Base-by-base conservation (phyloP, 2,329 filamentous ascomycete genomes). In the Aspergillus sp. region DNA sequence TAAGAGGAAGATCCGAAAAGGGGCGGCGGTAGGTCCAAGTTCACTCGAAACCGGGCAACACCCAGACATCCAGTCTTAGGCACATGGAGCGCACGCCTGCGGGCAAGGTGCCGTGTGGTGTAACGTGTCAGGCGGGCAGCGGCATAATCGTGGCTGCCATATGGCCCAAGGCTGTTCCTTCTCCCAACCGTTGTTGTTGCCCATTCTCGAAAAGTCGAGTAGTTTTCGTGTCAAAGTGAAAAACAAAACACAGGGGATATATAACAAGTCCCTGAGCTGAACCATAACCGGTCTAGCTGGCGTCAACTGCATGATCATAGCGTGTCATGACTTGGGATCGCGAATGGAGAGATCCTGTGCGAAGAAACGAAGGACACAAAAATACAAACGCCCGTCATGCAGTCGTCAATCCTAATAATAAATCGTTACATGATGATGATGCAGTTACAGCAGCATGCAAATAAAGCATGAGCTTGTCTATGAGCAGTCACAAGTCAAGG, bases 401-500 rank as follows among this genome's bases (percentile, higher is more conserved):
- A 73, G 68, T 74, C 72, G 68, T 74, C 70, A 73, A 65, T 70
- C 70, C 67, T 64, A 67, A 68, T 68, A 72, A 72, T 68, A 72
- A 72, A 66, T 74, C 72, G 68, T 74, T 73, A 74, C 71, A 73
- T 67, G 69, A 66, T 67, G 69, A 66, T 54, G 60, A 70, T 72
- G 71, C 68, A 71, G 64, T 68, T 63, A 67, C 66, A 66, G 61
- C 62, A 59, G 62, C 64, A 67, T 56, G 61, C 62, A 65, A 66
- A 60, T 62, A 64, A 46, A 63, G 65, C 51, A 63, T 52, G 49
- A 63, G 44, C 33, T 61, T 40, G 39, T 54, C 52, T 34, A 46
- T 49, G 46, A 44, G 40, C 37, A 39, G 22, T 48, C 40, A 44
- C n/a, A 57, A 57, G 12, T 71, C 68, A 77, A 30, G 75, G 75